phyloP scores from a whole-genome alignment of 2,329 filamentous ascomycete species.

The Microcyclospora pomicola region DNA sequence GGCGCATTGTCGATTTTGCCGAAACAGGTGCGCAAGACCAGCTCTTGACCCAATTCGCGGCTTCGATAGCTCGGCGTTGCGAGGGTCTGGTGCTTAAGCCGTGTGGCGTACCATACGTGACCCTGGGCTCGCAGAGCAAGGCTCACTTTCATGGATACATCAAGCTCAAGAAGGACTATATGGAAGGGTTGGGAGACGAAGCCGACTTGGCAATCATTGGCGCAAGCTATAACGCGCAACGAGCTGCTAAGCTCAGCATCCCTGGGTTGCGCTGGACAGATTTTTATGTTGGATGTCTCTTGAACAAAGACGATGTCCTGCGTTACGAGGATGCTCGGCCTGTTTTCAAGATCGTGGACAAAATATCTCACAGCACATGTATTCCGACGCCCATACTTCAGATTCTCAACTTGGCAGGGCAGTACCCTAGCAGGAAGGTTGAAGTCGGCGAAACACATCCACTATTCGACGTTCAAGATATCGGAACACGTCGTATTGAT shows the following conservation, averaged over 20 bases:
- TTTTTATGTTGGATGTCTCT: slow-evolving; percentile 65
- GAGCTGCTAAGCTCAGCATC: slow-evolving; percentile 43
- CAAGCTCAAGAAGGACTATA: slow-evolving; percentile 81
- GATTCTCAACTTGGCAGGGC: slow-evolving; percentile 29
- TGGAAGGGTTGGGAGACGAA: slow-evolving; percentile 63
- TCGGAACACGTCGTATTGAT: slow-evolving; percentile 21
- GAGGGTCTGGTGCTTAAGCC: slow-evolving; percentile 77
- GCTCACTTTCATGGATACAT: slow-evolving; percentile 36
- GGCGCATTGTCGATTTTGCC: slow-evolving; percentile 54
- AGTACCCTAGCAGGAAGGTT: slow-evolving; percentile 21
- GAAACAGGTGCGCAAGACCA: slow-evolving; percentile 34
- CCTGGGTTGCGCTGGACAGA: slow-evolving; percentile 51
- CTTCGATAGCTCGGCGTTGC: slow-evolving; percentile 48
- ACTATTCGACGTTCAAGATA: slow-evolving; percentile 10
- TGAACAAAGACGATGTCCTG: slow-evolving; percentile 49
- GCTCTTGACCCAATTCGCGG: slow-evolving; percentile 52
- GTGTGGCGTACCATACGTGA: slow-evolving; percentile 60
- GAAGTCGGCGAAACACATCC: slow-evolving; percentile 11
- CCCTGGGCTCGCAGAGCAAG: slow-evolving; percentile 12
- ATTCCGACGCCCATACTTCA: slow-evolving; percentile 32
- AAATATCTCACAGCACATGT: slow-evolving; percentile 30
- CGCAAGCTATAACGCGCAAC: slow-evolving; percentile 53
- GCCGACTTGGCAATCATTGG: slow-evolving; percentile 73
- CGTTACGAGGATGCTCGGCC: slow-evolving; percentile 38
- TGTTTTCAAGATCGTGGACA: slow-evolving; percentile 52